Evolutionary conservation across 2,329 filamentous ascomycete genomes (phyloP), one percentile per base, ranked within the genome.

Genomic region (Cladorrhinum sp.): DNA sequence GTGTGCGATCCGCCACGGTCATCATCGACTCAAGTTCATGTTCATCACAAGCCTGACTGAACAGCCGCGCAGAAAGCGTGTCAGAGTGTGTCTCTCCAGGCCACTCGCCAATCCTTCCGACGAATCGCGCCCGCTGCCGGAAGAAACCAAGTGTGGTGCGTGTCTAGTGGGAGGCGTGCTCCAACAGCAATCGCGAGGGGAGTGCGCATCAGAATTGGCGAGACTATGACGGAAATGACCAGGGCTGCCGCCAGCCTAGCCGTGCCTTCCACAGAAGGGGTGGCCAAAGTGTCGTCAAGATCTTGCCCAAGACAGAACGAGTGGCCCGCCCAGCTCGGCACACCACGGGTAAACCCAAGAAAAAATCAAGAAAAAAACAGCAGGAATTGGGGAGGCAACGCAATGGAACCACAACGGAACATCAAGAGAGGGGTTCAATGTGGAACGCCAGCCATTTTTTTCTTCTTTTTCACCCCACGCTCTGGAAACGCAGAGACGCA

Each of bases 211-310:
- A 60, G 45, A 53, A 58, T 62, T 64, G 65, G 56, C 62, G 62
- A 51, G 61, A 61, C 65, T 38, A 66, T 66, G 67, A 67, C 66
- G 64, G 65, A 65, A 65, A 67, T 65, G 66, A 66, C 61, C 58
- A 65, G 62, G 64, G 61, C 52, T 58, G 23, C 55, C 52, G 45
- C 55, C 59, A 45, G n/a, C n/a, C 60, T 29, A 56, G 50, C 62
- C 54, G 58, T 59, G 58, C 59, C 59, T 59, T 57, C 45, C 50
- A 45, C 41, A 45, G n/a, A 41, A 58, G 58, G 54, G 58, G 64
- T 62, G 64, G 62, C 59, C 61, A 52, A 59, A 63, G 54, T 52
- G 59, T 59, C 58, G 62, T 61, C 61, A 65, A 63, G 32, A 45
- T 51, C 53, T 45, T 48, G 59, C 62, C 59, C 61, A n/a, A 58